Base-by-base conservation (phyloP, 805 yeast genomes). In the Kazachstania viticola region DNA sequence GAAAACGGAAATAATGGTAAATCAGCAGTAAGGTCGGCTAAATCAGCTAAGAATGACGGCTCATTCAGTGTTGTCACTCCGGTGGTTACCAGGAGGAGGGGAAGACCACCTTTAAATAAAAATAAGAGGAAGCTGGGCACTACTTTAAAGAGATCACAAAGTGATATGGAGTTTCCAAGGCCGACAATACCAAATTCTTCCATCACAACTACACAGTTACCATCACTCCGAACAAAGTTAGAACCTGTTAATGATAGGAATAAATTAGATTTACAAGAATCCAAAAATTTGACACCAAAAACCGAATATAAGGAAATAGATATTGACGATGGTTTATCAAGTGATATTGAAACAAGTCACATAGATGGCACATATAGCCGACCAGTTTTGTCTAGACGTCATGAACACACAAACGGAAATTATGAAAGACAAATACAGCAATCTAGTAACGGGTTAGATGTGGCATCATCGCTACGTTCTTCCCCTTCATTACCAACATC, bases 311-410 rank as follows among this genome's bases (percentile, higher is more conserved):
- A 50, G 35, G 60, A 54, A 28, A 29, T 56, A 13, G 54, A 55
- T 29, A 42, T 55, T 6, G 58, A 55, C 24, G 62, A 55, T 39
- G 62, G 59, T 3, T 35, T 58, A n/a, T 53, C 60, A 2, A 55
- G 60, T 35, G 62, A 55, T 35, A 48, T 51, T 16, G 62, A 58
- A 31, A 60, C 52, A 11, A 25, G 19, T n/a, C 13, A 27, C 12
- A 29, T 30, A 18, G 33, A 28, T n/a, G 19, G 11, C 5, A 13
- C 11, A 7, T 17, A 22, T 4, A 23, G 13, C 4, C 13, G 15
- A 9, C n/a, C n/a, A n/a, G n/a, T n/a, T n/a, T n/a, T n/a, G n/a
- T n/a, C n/a, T n/a, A n/a, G n/a, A n/a, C n/a, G n/a, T n/a, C n/a
- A n/a, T n/a, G n/a, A n/a, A n/a, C 21, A 19, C 21, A 19, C 21